A percentile compares a stretch with the other conserved stretches of the same genome.
Conservation (phyloP, 2,329 filamentous ascomycete genomes). For the Colletotrichum sansevieriae region DNA sequence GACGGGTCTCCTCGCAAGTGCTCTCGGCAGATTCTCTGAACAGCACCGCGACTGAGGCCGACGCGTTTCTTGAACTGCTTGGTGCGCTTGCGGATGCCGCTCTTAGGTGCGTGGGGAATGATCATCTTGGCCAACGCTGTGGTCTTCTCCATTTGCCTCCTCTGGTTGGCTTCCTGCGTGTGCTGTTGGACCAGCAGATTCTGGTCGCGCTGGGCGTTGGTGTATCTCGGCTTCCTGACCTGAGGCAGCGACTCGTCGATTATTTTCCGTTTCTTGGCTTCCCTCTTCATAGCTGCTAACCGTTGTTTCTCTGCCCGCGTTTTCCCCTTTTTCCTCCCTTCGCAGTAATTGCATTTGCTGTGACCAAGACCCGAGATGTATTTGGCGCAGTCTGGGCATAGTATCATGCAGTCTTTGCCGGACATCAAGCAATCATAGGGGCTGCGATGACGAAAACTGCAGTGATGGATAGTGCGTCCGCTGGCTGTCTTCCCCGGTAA, state of each 20-base stretch:
- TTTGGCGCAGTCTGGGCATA: no score
- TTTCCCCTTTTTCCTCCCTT: no score
- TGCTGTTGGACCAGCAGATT: background rate
- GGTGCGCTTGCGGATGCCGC: slow-evolving; percentile 14
- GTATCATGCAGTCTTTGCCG: no score
- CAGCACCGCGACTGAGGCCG: background rate
- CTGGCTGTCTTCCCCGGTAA: no score
- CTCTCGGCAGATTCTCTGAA: background rate
- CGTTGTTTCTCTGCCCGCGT: no score
- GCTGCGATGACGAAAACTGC: no score
- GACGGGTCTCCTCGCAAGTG: background rate
- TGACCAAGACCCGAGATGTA: no score
- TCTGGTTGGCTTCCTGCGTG: background rate
- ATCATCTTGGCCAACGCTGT: background rate
- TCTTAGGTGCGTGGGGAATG: background rate
- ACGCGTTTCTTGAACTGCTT: slow-evolving; percentile 2
- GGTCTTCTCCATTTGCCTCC: background rate
- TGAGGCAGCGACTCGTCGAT: background rate
- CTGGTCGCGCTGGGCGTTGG: background rate
- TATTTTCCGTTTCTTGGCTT: background rate
- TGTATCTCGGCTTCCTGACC: background rate
- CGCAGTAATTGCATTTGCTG: no score
- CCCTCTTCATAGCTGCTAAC: background rate
- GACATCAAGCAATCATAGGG: no score
- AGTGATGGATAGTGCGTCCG: no score